phyloP scores from a whole-genome alignment of 2,329 filamentous ascomycete species.

The Fusarium sp. region DNA sequence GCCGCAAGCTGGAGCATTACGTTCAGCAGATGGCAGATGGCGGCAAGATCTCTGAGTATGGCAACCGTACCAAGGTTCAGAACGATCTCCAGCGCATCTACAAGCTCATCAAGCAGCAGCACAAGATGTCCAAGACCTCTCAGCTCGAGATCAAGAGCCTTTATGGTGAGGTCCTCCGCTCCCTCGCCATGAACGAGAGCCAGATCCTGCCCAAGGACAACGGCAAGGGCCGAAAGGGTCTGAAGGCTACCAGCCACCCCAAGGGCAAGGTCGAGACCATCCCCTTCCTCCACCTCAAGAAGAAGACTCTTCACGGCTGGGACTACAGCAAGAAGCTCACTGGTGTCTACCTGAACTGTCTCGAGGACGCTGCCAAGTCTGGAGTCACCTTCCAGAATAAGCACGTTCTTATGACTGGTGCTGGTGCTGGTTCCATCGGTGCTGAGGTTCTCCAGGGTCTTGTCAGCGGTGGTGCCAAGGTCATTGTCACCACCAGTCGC shows the following conservation, averaged over 20 bases:
- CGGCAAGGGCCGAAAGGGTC: constrained; percentile 67
- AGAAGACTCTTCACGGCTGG: constrained; percentile 92
- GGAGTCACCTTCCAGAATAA: constrained; percentile 95
- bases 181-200: constrained; percentile 95
- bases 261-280: constrained; percentile 98
- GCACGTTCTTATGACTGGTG: constrained; percentile 97
- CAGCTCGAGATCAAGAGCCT: constrained; percentile 96
- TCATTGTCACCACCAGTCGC: constrained; percentile 93
- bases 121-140: constrained; percentile 95
- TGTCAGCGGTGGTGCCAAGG: constrained; percentile 95
- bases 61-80: constrained; percentile 97
- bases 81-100: constrained; percentile 94
- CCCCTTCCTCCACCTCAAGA: constrained; percentile 96
- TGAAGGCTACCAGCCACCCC: constrained; percentile 63
- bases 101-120: constrained; percentile 97
- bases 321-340: constrained; percentile 99
- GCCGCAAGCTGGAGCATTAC: constrained; percentile 97
- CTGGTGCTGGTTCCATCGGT: constrained; percentile 95
- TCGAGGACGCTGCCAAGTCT: constrained; percentile 85
- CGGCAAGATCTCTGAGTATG: constrained; percentile 98
- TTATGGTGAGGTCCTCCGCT: constrained; percentile 93
- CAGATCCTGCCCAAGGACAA: constrained; percentile 93
- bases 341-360: constrained; percentile 86
- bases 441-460: constrained; percentile 95
- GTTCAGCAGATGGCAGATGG: constrained; percentile 98